These are phyloP conservation scores for Pugionium dolabratum DNA, from an alignment of 345 rosid genomes.

Conservation along the genomic window DNA sequence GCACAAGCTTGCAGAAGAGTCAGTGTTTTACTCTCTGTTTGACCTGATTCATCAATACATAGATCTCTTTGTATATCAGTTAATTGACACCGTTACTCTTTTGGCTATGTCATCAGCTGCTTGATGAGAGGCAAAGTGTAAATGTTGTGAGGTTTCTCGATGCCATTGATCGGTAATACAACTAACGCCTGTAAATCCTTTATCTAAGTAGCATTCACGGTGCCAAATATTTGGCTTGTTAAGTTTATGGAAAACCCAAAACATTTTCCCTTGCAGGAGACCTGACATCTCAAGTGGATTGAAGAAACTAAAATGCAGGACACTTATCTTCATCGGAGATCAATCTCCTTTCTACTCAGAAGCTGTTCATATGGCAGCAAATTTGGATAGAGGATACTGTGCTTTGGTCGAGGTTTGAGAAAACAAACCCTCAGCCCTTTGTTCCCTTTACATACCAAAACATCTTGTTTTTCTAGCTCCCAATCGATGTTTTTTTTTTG, in stretches of 20 bases:
- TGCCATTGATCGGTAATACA: slow-evolving; percentile 57
- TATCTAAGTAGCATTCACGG: background rate
- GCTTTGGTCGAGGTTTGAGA: slow-evolving; percentile 89
- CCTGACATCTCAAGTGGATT: slow-evolving; percentile 71
- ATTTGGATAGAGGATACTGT: slow-evolving; percentile 78
- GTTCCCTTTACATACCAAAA: background rate
- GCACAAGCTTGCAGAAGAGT: slow-evolving; percentile 93
- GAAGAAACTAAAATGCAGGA: slow-evolving; percentile 78
- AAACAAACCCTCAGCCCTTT: background rate
- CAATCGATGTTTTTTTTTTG: too few species aligned
- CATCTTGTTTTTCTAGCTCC: background rate
- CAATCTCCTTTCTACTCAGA: slow-evolving; percentile 86
- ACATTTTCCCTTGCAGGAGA: slow-evolving; percentile 57
- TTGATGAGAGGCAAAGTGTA: slow-evolving; percentile 81
- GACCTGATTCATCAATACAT: slow-evolving; percentile 5
- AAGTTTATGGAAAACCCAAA: slow-evolving; percentile 1
- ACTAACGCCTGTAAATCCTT: slow-evolving; percentile 12
- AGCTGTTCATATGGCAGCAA: slow-evolving; percentile 79
- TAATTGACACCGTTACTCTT: slow-evolving; percentile 6
- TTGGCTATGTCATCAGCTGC: slow-evolving; percentile 50
- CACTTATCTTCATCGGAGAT: slow-evolving; percentile 88
- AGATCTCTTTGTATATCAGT: slow-evolving; percentile 7
- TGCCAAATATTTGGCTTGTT: background rate
- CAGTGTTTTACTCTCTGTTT: slow-evolving; percentile 20
- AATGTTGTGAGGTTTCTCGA: slow-evolving; percentile 70